Conservation (phyloP, 1,284 basidiomycete genomes). For the Neolentinus lepideus region DNA sequence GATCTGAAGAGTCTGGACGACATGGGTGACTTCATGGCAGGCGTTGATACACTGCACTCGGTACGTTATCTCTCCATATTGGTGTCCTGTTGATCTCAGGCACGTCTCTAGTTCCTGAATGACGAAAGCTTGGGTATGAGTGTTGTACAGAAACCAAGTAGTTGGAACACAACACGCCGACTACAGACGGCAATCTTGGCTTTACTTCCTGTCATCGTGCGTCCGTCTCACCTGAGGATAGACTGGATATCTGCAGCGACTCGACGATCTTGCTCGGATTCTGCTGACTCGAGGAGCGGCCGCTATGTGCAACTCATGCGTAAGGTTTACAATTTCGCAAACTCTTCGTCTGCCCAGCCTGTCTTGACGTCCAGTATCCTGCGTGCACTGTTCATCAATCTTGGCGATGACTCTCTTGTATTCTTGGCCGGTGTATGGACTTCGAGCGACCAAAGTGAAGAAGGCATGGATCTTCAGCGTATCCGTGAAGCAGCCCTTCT, state of each 20-base stretch:
- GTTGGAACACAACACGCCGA: conserved; percentile 42
- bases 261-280: conserved; percentile 9
- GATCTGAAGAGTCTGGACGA: conserved; percentile 32
- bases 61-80: conserved; percentile 22
- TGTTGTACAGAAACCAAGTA: conserved; percentile 52
- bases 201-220: conserved; percentile 37
- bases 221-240: conserved; percentile 23
- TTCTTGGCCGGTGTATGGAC: conserved; percentile 77
- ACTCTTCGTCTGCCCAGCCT: conserved; percentile 35
- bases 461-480: conserved; percentile 19
- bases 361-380: conserved; percentile 52
- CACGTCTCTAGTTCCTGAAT: conserved; percentile 29
- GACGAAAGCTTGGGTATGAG: conserved; percentile 36
- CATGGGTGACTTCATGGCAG: conserved; percentile 36
- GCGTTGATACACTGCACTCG: conserved; percentile 31
- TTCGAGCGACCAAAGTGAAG: conserved; percentile 13
- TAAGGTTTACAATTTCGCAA: conserved; percentile 57
- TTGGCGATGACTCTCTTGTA: conserved; percentile 68
- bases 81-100: not conserved
- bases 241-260: not conserved
- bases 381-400: conserved; percentile 56
- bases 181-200: conserved; percentile 50
- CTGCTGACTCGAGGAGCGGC: conserved; percentile 21
- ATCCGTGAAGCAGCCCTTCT: conserved; percentile 41
- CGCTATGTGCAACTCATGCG: conserved; percentile 52